Evolutionary conservation across 129 eudicot species (phyloP).

Genomic region (Helianthus annuus): HanXRQr2.0-SUNRISE NC_035444.2:53640221-53640720

Average conservation of each 20-base stretch:
- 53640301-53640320: constrained; percentile 20
- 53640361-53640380: constrained; percentile 44
- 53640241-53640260: background rate
- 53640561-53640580: background rate
- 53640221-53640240: background rate
- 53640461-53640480: constrained; percentile 51
- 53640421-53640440: constrained; percentile 50
- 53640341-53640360: constrained; percentile 36
- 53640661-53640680: constrained; percentile 39
- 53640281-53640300: background rate
- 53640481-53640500: constrained; percentile 55
- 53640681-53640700: constrained; percentile 29
- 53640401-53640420: constrained; percentile 47
- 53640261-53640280: background rate
- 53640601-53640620: background rate
- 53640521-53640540: constrained; percentile 25
- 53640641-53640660: constrained; percentile 18
- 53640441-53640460: constrained; percentile 39
- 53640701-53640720: constrained; percentile 39
- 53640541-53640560: constrained; percentile 51
- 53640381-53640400: constrained; percentile 55
- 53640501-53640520: constrained; percentile 27
- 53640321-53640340: constrained; percentile 19
- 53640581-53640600: background rate
- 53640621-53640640: background rate